Base-by-base conservation (phyloP, 2,329 filamentous ascomycete species). In the Pseudocercospora eumusae region DNA sequence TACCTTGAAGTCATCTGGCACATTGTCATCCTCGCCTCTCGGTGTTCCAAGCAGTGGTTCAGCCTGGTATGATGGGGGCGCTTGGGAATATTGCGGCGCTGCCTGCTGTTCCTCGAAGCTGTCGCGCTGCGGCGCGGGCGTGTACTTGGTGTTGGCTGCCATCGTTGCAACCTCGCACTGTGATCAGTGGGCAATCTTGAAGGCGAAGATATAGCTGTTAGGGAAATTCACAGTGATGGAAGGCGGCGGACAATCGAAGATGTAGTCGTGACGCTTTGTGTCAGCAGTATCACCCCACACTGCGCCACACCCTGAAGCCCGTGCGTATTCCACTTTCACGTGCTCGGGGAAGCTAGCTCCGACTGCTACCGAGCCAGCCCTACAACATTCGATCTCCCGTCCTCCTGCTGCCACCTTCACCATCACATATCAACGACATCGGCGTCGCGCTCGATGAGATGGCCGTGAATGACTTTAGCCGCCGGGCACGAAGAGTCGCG, bases 1-100 rank as follows among this genome's bases (percentile, higher is more conserved):
- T 49, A 91, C 89, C 84, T 97, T 98, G 86, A 98, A 98, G 78
- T 98, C 93, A 80, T 98, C 93, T 1, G 93, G 93, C 49, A 98
- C 76, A 73, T 97, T 96, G 79, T 97, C 93, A 74, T 93, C 87
- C 77, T 93, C 93, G 75, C 83, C 84, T 71, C 93, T 87, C 56
- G 91, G 87, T 49, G 77, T 75, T 57, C 83, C 88, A 64, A 84
- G 84, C 61, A 90, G 84, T 44, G 86, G 83, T 64, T 82, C 77
- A 21, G 83, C 82, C 75, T 85, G 83, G 81, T 97, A 97, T 64
- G 90, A 90, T 20, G 93, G 93, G 68, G 93, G 93, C 73, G 92
- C 84, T 73, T 91, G 88, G 61, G 87, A 83, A 80, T 89, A 93
- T 69, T 75, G 75, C 67, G 81, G 78, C 69, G 89, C 87, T 54